These are phyloP conservation scores for Endocladia muricata DNA, from an alignment of 31 red algal genomes.

Conservation along the genomic window DNA sequence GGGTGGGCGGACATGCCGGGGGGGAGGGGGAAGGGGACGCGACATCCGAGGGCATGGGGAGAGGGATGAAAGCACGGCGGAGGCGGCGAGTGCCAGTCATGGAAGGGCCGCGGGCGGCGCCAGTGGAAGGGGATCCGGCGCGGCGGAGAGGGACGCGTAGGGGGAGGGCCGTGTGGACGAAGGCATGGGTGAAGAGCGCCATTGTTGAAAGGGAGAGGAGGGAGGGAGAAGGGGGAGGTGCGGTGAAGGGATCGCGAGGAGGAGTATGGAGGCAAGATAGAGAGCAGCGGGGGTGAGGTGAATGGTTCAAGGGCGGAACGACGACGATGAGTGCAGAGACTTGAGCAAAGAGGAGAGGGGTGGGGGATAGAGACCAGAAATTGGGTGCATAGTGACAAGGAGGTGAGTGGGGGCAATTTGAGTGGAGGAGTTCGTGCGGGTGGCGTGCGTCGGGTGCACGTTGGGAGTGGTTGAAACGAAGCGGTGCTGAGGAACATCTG, in stretches of 20 bases:
- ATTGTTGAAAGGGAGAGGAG: background rate
- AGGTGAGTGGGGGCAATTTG: too few relatives aligned
- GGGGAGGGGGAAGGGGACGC: conserved; percentile 11
- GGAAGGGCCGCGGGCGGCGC: too few relatives aligned
- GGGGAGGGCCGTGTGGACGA: background rate
- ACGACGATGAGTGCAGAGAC: too few relatives aligned
- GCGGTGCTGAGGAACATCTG: too few relatives aligned
- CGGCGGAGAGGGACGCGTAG: background rate
- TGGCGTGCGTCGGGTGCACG: too few relatives aligned
- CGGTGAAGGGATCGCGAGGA: background rate
- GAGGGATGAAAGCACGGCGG: background rate
- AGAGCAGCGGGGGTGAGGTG: background rate
- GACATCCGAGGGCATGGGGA: too few relatives aligned
- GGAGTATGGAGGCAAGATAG: background rate
- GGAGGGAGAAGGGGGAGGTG: background rate
- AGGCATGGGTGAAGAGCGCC: background rate
- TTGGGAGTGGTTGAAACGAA: too few relatives aligned
- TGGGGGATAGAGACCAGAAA: too few relatives aligned
- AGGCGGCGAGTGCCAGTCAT: background rate
- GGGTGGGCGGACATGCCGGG: background rate
- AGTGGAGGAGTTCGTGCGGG: too few relatives aligned
- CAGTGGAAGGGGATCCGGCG: background rate
- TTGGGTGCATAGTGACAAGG: too few relatives aligned
- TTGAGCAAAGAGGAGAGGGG: too few relatives aligned
- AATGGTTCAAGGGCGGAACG: too few relatives aligned